Percentiles rank a stretch among this genome's conserved stretches.
phyloP scores from a whole-genome alignment of 2,329 filamentous ascomycete species.

The Chaetomiaceae sp. region DNA sequence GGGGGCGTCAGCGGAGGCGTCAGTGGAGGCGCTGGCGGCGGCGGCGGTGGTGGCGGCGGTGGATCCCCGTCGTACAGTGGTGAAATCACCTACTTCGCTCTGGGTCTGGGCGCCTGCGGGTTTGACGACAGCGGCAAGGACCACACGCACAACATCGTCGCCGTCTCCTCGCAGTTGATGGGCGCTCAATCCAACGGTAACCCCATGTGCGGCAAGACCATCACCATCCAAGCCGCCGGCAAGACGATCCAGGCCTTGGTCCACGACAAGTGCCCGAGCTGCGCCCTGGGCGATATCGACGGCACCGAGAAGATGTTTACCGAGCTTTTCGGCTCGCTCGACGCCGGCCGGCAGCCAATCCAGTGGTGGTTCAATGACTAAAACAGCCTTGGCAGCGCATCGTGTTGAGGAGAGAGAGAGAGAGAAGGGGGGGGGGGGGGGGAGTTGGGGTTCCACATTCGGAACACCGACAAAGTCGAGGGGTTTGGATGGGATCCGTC shows the following conservation, averaged over 20 bases:
- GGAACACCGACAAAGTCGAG: background rate
- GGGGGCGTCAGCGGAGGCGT: constrained; percentile 12
- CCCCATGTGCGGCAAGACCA: constrained; percentile 64
- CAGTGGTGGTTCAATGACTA: constrained; percentile 44
- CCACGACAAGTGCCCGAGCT: constrained; percentile 74
- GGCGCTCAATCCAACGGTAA: constrained; percentile 60
- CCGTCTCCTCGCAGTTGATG: constrained; percentile 63
- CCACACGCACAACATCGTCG: constrained; percentile 57
- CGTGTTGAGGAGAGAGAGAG: too few species aligned
- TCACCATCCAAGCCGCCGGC: constrained; percentile 60
- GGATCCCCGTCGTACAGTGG: constrained; percentile 44
- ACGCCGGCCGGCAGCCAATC: constrained; percentile 39
- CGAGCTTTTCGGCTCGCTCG: constrained; percentile 47
- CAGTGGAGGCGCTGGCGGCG: background rate
- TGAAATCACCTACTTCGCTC: constrained; percentile 69
- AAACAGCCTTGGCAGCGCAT: background rate
- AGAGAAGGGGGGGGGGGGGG: too few species aligned
- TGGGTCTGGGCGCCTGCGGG: constrained; percentile 68
- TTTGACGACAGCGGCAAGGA: constrained; percentile 55
- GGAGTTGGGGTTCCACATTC: background rate
- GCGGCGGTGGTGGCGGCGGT: constrained; percentile 20
- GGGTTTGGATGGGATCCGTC: background rate
- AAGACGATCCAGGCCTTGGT: constrained; percentile 55
- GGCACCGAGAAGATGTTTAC: constrained; percentile 53
- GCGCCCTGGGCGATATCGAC: constrained; percentile 53